Evolutionary conservation across 1,284 basidiomycete genomes (phyloP).

Genomic region (Coniophora puteana): DNA sequence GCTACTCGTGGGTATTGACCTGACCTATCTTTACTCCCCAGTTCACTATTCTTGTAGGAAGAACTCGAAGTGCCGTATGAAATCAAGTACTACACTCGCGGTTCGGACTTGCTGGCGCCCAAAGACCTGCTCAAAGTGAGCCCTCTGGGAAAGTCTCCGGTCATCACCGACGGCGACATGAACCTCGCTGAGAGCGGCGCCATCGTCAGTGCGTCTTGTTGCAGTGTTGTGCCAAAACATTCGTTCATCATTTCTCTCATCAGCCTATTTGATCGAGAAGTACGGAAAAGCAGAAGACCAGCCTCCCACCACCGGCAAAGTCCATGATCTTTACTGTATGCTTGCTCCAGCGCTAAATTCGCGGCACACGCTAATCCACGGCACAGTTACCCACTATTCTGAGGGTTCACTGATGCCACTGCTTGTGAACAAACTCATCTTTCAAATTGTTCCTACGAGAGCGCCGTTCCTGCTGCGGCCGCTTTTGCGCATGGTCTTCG

Average conservation of each 20-base stretch:
- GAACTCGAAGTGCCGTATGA: conserved; percentile 46
- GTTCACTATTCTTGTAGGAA: conserved; percentile 30
- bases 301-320: conserved; percentile 31
- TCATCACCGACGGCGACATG: conserved; percentile 42
- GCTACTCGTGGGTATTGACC: conserved; percentile 38
- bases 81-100: conserved; percentile 44
- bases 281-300: conserved; percentile 37
- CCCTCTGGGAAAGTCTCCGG: conserved; percentile 43
- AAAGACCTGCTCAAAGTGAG: conserved; percentile 36
- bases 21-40: neutral
- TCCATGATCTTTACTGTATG: conserved; percentile 41
- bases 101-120: conserved; percentile 33
- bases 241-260: conserved; percentile 1
- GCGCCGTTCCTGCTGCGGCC: conserved; percentile 35
- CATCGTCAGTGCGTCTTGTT: conserved; percentile 42
- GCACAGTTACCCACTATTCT: conserved; percentile 29
- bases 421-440: conserved; percentile 31
- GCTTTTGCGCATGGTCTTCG: conserved; percentile 28
- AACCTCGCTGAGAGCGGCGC: conserved; percentile 46
- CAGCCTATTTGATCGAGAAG: conserved; percentile 42
- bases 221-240: neutral
- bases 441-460: conserved; percentile 27
- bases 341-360: conserved; percentile 3
- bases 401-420: conserved; percentile 33
- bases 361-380: conserved; percentile 38